Conservation (phyloP, 768 basidiomycete genomes). For the Chalciporus pseudorubinellus region DNA sequence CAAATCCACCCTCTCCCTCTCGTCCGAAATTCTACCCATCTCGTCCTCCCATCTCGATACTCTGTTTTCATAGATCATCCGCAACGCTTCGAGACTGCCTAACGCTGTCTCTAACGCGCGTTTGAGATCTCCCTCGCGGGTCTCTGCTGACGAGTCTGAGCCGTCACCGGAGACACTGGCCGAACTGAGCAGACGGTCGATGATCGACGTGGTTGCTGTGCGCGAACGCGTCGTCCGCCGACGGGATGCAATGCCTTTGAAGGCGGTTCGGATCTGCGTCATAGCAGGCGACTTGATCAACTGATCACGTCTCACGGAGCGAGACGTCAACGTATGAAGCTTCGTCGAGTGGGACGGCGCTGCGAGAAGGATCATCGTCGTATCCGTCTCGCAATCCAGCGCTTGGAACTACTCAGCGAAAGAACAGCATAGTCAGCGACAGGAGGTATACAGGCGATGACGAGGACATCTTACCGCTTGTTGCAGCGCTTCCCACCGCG, state of each 20-base stretch:
- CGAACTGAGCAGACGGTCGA: conserved; percentile 41
- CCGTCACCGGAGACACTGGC: conserved; percentile 48
- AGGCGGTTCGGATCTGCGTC: conserved; percentile 51
- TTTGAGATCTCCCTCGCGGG: conserved; percentile 62
- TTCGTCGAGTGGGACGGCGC: conserved; percentile 73
- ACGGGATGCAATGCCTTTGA: conserved; percentile 57
- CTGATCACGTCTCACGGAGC: conserved; percentile 62
- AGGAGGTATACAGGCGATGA: background rate
- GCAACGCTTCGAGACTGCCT: conserved; percentile 61
- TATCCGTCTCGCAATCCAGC: conserved; percentile 77
- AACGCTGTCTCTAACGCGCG: conserved; percentile 67
- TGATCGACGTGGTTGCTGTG: conserved; percentile 45
- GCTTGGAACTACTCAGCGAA: conserved; percentile 58
- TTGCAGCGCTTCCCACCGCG: conserved; percentile 69
- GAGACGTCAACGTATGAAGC: conserved; percentile 60
- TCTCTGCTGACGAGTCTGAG: conserved; percentile 51
- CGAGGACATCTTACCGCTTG: conserved; percentile 55
- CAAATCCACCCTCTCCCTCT: conserved; percentile 64
- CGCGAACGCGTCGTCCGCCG: conserved; percentile 48
- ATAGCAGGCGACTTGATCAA: conserved; percentile 49
- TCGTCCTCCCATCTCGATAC: conserved; percentile 71
- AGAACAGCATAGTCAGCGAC: conserved; percentile 2
- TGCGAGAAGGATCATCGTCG: conserved; percentile 72
- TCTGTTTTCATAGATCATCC: conserved; percentile 64
- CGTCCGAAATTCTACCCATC: conserved; percentile 61